A percentile compares a stretch with the other conserved stretches of the same genome.
phyloP scores from a whole-genome alignment of 1,284 basidiomycete genomes.

The Boletus semigastroideus region DNA sequence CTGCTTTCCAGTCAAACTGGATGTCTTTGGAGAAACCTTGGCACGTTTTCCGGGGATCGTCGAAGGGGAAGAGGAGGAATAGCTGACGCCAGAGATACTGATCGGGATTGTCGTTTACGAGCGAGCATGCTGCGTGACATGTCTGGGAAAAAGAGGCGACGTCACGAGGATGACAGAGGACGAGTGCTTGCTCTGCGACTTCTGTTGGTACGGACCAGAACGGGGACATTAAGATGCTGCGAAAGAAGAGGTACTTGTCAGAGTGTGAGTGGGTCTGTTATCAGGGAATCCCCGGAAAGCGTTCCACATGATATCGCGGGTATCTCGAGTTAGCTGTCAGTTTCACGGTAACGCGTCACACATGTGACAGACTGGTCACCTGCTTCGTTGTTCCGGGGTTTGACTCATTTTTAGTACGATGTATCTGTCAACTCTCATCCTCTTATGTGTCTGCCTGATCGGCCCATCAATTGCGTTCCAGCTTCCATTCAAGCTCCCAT shows the following conservation, averaged over 20 bases:
- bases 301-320: not conserved
- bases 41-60: constrained; percentile 49
- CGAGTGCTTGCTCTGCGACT: constrained; percentile 54
- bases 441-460: constrained; percentile 34
- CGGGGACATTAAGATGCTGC: constrained; percentile 6
- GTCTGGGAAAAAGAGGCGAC: constrained; percentile 56
- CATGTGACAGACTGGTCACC: not conserved
- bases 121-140: constrained; percentile 43
- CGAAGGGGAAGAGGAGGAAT: constrained; percentile 55
- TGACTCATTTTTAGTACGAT: constrained; percentile 5
- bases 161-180: constrained; percentile 52
- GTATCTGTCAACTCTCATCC: constrained; percentile 11
- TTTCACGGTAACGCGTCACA: not conserved
- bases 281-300: not conserved
- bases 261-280: not conserved
- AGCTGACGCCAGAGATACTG: constrained; percentile 65
- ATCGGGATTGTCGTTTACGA: constrained; percentile 51
- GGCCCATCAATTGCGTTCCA: constrained; percentile 48
- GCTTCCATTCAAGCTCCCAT: constrained; percentile 54
- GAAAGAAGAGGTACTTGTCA: not conserved
- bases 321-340: no score
- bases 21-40: constrained; percentile 11
- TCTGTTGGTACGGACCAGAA: constrained; percentile 50
- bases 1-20: constrained; percentile 38
- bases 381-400: no score